phyloP scores from a whole-genome alignment of 257 asterid species.

The Galeopsis tetrahit region DNA sequence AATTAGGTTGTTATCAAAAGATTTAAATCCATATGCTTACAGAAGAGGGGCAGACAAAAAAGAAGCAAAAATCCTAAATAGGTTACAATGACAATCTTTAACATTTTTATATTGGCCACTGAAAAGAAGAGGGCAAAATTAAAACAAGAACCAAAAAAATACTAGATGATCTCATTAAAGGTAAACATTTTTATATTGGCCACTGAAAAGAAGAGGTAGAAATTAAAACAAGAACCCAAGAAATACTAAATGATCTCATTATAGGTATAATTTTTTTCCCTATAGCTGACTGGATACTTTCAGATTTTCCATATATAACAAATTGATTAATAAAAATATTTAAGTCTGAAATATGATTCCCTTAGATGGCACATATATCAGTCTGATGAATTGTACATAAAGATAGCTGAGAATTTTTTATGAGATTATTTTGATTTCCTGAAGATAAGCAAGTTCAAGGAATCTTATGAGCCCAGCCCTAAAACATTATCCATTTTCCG shows the following conservation, averaged over 20 bases:
- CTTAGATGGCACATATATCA: constrained; percentile 9
- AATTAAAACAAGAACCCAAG: constrained; percentile 8
- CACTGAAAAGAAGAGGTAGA: background rate
- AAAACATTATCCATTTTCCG: constrained; percentile 10
- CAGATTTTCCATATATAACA: constrained; percentile 3
- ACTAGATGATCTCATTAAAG: background rate
- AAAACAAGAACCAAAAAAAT: background rate
- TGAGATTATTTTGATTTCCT: constrained; percentile 13
- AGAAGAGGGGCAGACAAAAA: constrained; percentile 12
- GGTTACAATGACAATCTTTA: constrained; percentile 7
- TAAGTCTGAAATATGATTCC: constrained; percentile 15
- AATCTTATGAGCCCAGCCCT: constrained; percentile 26
- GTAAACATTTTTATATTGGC: background rate
- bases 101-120: background rate
- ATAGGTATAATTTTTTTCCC: background rate
- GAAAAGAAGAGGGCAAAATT: background rate
- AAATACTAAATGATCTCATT: background rate
- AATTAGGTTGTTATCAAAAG: constrained; percentile 3
- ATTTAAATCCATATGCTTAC: constrained; percentile 20
- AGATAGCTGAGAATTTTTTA: constrained; percentile 14
- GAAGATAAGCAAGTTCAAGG: too few relatives aligned
- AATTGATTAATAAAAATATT: background rate
- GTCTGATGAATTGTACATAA: constrained; percentile 12
- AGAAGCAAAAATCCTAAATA: background rate
- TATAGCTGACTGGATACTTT: background rate